phyloP scores from a whole-genome alignment of 2,329 filamentous ascomycete species.

The Thelonectria rubi region DNA sequence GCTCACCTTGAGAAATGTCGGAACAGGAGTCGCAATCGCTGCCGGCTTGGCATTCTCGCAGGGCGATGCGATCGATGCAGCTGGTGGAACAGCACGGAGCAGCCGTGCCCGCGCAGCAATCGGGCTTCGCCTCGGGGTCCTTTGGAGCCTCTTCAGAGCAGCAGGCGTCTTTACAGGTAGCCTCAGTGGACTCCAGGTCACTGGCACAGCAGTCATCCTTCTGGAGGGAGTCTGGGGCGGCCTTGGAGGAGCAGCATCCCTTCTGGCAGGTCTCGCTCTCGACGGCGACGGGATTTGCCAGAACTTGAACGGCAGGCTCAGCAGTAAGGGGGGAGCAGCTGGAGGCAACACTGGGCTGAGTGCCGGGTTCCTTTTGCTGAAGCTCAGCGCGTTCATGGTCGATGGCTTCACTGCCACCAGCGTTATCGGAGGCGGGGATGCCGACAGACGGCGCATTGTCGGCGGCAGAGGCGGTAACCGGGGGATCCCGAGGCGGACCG shows the following conservation, averaged over 20 bases:
- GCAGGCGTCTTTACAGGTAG: not conserved
- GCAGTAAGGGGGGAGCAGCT: no score
- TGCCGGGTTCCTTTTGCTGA: not conserved
- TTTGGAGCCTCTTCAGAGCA: not conserved
- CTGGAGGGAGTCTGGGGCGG: no score
- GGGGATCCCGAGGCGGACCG: not conserved
- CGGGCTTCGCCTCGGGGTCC: not conserved
- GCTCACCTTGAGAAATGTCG: not conserved
- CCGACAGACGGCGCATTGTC: not conserved
- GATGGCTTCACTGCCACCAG: not conserved
- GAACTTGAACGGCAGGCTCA: not conserved
- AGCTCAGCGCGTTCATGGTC: not conserved
- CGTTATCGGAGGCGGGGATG: not conserved
- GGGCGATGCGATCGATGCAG: slow-evolving; percentile 17
- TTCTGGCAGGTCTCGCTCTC: not conserved
- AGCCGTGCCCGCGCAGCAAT: slow-evolving; percentile 8
- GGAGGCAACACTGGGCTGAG: no score
- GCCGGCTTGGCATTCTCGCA: slow-evolving; percentile 6
- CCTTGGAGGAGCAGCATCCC: not conserved
- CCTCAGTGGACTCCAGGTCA: not conserved
- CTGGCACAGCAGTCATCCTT: not conserved
- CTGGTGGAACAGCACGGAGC: slow-evolving; percentile 2
- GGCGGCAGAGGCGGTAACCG: not conserved
- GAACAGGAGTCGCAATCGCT: not conserved
- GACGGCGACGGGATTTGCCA: not conserved